Percentiles rank a stretch among this genome's conserved stretches.
These are phyloP conservation scores for Cryomyces minteri DNA, from an alignment of 495 filamentous ascomycete genomes.

Conservation along the genomic window DNA sequence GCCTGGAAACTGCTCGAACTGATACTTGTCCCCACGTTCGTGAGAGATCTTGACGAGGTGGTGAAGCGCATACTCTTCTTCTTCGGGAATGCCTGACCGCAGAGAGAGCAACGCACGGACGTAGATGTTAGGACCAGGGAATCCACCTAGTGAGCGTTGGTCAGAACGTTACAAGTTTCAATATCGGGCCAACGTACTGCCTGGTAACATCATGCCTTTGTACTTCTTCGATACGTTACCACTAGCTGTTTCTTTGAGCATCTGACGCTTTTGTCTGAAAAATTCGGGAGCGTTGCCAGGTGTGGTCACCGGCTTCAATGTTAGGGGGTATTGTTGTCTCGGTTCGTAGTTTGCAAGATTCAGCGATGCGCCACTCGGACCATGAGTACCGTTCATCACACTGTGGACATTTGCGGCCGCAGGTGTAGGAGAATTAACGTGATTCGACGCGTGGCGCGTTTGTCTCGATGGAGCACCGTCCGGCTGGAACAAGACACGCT, in stretches of 20 bases:
- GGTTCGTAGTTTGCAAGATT: conserved; percentile 41
- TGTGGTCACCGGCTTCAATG: conserved; percentile 49
- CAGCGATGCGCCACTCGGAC: conserved; percentile 25
- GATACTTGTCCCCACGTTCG: conserved; percentile 87
- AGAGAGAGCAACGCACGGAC: conserved; percentile 61
- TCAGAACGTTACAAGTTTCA: not conserved
- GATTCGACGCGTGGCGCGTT: conserved; percentile 33
- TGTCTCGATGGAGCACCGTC: conserved; percentile 43
- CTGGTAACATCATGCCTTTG: conserved; percentile 33
- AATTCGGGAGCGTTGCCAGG: conserved; percentile 46
- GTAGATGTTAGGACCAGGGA: conserved; percentile 71
- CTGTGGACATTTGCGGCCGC: conserved; percentile 1
- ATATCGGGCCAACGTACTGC: conserved; percentile 20
- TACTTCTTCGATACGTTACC: conserved; percentile 13
- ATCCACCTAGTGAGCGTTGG: conserved; percentile 22
- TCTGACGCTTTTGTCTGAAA: conserved; percentile 32
- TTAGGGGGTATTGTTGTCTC: conserved; percentile 31
- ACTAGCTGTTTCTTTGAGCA: conserved; percentile 4
- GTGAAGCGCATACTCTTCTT: conserved; percentile 76
- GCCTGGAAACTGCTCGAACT: conserved; percentile 78
- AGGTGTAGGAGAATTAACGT: conserved; percentile 26
- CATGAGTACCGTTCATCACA: conserved; percentile 14
- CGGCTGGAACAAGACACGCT: conserved; percentile 64
- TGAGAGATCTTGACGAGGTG: conserved; percentile 92
- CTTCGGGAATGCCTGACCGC: conserved; percentile 57